Base-by-base conservation (phyloP, 345 rosid species). In the Noccaea caerulescens region DNA sequence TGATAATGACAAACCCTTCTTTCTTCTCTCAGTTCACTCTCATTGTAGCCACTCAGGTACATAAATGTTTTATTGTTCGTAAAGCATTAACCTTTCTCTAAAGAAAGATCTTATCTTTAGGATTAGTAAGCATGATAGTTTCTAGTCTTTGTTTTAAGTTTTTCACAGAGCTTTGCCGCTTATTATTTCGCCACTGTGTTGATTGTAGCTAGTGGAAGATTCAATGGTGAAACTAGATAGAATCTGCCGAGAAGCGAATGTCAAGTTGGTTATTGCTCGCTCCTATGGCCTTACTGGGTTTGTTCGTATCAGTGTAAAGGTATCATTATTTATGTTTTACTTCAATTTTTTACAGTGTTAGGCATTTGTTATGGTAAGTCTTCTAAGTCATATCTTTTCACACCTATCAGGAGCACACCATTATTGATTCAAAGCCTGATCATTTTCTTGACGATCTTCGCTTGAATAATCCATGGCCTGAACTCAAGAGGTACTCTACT, bases 381-480 rank as follows among this genome's bases (percentile, higher is more conserved):
- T 62, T 39, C 42, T 65, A 57, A 70, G 13, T 36, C 45, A 3
- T 65, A 43, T 47, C 33, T 37, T 68, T 44, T 45, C 51, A 55
- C 42, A 61, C 47, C 13, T 69, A 8, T 71, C 84, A 94, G 99
- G 97, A 94, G 58, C 99, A 94, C 71, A 51, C 86, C 3, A 85
- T 86, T 13, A 71, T 94, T 13, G 95, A 94, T 66, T 86, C 99
- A 71, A 94, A 94, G 82, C 97, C 99, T 55, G 97, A 94, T 84
- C 93, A 94, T 82, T 94, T 82, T 82, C 82, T 91, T 71, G 97
- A 94, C 68, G 93, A 91, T 81, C 95, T 91, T 69, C 95, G 95
- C 59, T 83, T 94, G 65, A 94, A 94, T 84, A 86, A 86, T 64
- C 96, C 97, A 2, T 94, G 99, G 99, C 89, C 91, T 67, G 96